Conservation (phyloP, 1,284 basidiomycete species). For the Rhodotorula sp. region DNA sequence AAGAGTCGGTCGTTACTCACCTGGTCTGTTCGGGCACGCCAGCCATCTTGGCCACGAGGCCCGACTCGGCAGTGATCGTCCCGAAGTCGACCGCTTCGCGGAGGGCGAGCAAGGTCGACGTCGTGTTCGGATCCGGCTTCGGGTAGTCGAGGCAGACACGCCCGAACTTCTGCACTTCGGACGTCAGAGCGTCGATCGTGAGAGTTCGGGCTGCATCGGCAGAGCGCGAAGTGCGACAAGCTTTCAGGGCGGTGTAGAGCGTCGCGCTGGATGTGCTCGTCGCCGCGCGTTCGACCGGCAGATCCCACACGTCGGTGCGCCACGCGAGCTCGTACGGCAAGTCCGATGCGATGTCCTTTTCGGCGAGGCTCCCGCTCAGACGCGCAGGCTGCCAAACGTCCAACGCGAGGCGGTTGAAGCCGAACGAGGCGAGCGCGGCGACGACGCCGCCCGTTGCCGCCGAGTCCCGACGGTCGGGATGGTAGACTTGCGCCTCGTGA, state of each 20-base stretch:
- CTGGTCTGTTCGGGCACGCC: slow-evolving; percentile 3
- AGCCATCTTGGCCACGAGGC: background rate
- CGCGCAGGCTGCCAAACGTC: slow-evolving; percentile 32
- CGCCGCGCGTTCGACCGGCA: slow-evolving; percentile 61
- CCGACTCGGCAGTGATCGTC: background rate
- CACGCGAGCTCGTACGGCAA: slow-evolving; percentile 70
- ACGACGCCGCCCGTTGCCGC: slow-evolving; percentile 57
- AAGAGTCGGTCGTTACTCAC: background rate
- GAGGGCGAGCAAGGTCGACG: slow-evolving; percentile 72
- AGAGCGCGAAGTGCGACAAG: slow-evolving; percentile 71
- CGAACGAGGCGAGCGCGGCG: slow-evolving; percentile 77
- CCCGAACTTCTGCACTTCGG: slow-evolving; percentile 67
- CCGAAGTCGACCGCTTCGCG: slow-evolving; percentile 64
- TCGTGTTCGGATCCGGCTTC: slow-evolving; percentile 65
- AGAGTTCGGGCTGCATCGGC: slow-evolving; percentile 54
- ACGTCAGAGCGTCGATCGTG: slow-evolving; percentile 54
- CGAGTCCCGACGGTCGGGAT: background rate
- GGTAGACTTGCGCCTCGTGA: slow-evolving; percentile 55
- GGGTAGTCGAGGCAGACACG: slow-evolving; percentile 70
- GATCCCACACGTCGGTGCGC: slow-evolving; percentile 88
- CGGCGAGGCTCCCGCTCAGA: slow-evolving; percentile 7
- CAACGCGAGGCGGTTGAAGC: slow-evolving; percentile 69
- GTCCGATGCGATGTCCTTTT: slow-evolving; percentile 9
- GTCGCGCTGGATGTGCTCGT: slow-evolving; percentile 50
- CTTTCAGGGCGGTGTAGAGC: slow-evolving; percentile 74